phyloP scores from a whole-genome alignment of 352 stramenopile genomes.

The Pythium oligandrum region DNA sequence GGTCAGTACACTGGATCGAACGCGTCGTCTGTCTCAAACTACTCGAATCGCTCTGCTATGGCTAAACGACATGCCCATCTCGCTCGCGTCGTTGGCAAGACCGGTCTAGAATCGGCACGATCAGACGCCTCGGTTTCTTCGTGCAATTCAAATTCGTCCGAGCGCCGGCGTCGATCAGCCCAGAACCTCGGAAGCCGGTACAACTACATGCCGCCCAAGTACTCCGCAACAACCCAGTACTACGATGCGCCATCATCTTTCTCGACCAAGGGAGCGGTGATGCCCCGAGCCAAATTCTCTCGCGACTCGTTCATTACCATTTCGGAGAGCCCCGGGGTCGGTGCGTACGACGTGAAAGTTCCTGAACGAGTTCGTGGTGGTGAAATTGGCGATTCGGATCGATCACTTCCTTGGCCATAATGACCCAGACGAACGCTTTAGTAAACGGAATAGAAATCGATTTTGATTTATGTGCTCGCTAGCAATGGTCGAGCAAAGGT shows the following conservation, averaged over 20 bases:
- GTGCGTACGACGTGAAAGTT: slow-evolving; percentile 40
- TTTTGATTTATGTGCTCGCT: too few species aligned
- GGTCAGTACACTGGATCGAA: slow-evolving; percentile 24
- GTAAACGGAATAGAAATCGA: too few species aligned
- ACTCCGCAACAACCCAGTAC: slow-evolving; percentile 18
- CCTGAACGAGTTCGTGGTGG: slow-evolving; percentile 30
- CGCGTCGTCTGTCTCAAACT: slow-evolving; percentile 26
- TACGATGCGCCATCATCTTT: slow-evolving; percentile 35
- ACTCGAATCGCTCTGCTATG: slow-evolving; percentile 22
- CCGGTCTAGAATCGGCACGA: slow-evolving; percentile 13
- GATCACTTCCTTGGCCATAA: slow-evolving; percentile 28
- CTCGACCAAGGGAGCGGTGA: slow-evolving; percentile 35
- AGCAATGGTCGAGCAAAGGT: too few species aligned
- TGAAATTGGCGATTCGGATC: slow-evolving; percentile 43
- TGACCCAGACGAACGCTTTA: neutral
- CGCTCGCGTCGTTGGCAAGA: slow-evolving; percentile 16
- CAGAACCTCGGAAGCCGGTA: slow-evolving; percentile 25
- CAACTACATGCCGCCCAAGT: slow-evolving; percentile 27
- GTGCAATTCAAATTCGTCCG: slow-evolving; percentile 20
- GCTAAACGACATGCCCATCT: slow-evolving; percentile 20
- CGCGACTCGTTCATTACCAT: slow-evolving; percentile 40
- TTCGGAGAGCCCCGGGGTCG: slow-evolving; percentile 29
- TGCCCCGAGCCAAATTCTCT: slow-evolving; percentile 27
- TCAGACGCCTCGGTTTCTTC: slow-evolving; percentile 27
- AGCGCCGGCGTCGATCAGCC: slow-evolving; percentile 16